Base-by-base conservation (phyloP, 345 rosid genomes). In the Eucalyptus grandis region DNA sequence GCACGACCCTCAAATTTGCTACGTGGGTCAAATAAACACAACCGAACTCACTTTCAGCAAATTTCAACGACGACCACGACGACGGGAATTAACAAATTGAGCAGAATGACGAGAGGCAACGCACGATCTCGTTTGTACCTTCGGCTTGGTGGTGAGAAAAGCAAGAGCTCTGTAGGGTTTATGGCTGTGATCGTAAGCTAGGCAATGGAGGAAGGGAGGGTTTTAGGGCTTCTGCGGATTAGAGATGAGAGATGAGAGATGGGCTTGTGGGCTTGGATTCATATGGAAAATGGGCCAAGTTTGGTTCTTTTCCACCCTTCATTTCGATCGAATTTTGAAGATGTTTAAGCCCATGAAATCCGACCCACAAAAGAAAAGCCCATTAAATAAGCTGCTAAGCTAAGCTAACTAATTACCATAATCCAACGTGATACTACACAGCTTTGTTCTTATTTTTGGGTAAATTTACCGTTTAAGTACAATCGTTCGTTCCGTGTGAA, bases 401-500 rank as follows among this genome's bases (percentile, higher is more conserved):
- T 31, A 16, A 67, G 80, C 40, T 67, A 4, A 67, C 10, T 67
- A 16, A 31, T 4, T 58, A 31, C 43, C 80, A 31, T 69, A 5
- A 31, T 31, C 81, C 22, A 16, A 31, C 56, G 56, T 53, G 10
- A 53, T 19, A 7, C 24, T 19, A 53, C 24, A 53, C 24, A 53
- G 24, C 24, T 5, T 6, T 13, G 14, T 72, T 37, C 83, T 72
- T 19, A 10, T 19, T 37, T 37, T 37, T 19, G 83, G 83, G 46
- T 6, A 21, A 21, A 72, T 37, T 6, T 0, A 2, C 14, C 27
- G 15, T 72, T 21, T 72, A 19, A 9, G 27, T 37, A 21, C 27
- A 19, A 6, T 12, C 7, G 15, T 40, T 21, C 3, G 27, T 77
- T 19, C 8, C 0, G 13, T 1, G 46, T 11, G 11, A 34, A 37